phyloP scores from a whole-genome alignment of 345 rosid genomes.

The Citrus australasica region DNA sequence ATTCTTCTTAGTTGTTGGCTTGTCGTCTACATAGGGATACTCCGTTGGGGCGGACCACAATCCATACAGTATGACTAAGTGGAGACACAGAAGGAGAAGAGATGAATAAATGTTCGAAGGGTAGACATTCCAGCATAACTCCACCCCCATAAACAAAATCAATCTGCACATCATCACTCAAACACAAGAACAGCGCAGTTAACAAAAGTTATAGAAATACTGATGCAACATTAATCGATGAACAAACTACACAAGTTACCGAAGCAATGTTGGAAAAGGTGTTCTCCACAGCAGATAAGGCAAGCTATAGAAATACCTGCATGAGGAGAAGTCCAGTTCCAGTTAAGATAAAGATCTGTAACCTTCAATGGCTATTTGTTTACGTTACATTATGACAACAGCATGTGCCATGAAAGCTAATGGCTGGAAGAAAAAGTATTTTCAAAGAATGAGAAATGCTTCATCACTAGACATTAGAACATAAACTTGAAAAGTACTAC shows the following conservation, averaged over 20 bases:
- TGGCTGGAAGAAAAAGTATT: background rate
- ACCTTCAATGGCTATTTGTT: background rate
- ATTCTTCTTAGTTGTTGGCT: slow-evolving; percentile 19
- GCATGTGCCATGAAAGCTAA: background rate
- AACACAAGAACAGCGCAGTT: background rate
- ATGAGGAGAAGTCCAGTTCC: slow-evolving; percentile 2
- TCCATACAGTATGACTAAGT: slow-evolving; percentile 59
- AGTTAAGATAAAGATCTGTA: background rate
- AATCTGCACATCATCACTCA: slow-evolving; percentile 35
- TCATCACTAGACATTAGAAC: background rate
- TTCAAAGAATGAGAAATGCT: background rate
- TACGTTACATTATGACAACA: background rate
- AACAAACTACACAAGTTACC: slow-evolving; percentile 36
- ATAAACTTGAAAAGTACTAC: background rate
- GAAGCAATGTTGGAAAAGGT: slow-evolving; percentile 55
- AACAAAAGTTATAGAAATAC: background rate
- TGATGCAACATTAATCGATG: background rate
- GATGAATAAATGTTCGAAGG: slow-evolving; percentile 78
- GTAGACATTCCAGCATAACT: slow-evolving; percentile 89
- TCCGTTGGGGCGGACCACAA: slow-evolving; percentile 60
- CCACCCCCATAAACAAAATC: slow-evolving; percentile 60
- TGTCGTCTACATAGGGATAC: slow-evolving; percentile 37
- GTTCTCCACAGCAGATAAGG: slow-evolving; percentile 87
- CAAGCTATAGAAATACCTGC: slow-evolving; percentile 86
- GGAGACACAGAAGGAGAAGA: slow-evolving; percentile 55